Evolutionary conservation across 208 protist genomes (phyloP).

Genomic region (Crithidia mellificae): DNA sequence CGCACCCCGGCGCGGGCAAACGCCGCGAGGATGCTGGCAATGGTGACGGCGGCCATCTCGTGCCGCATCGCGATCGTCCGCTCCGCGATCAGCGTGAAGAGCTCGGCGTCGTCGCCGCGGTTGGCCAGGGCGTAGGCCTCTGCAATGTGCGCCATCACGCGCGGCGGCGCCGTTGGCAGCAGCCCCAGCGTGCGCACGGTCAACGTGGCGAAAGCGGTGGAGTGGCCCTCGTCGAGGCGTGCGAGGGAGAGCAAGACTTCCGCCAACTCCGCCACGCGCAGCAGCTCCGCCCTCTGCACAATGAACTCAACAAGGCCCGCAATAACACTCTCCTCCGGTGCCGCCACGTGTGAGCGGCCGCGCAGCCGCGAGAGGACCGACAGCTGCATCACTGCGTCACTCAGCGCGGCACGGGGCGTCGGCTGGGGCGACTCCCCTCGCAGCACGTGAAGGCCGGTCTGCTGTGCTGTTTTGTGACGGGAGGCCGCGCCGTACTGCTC

Average conservation of each 20-base stretch:
- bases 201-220: slow-evolving; percentile 29
- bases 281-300: neutral
- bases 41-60: slow-evolving; percentile 64
- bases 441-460: no score
- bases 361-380: slow-evolving; percentile 41
- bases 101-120: slow-evolving; percentile 49
- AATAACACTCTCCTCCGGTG: neutral
- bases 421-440: slow-evolving; percentile 3
- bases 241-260: slow-evolving; percentile 75
- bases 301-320: slow-evolving; percentile 14
- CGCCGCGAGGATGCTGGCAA: slow-evolving; percentile 65
- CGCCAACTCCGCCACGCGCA: slow-evolving; percentile 48
- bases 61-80: slow-evolving; percentile 58
- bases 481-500: slow-evolving; percentile 2
- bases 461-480: neutral
- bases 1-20: slow-evolving; percentile 63
- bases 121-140: slow-evolving; percentile 54
- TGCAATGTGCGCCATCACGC: slow-evolving; percentile 50
- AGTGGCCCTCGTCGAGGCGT: slow-evolving; percentile 33
- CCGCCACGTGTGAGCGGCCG: neutral
- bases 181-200: slow-evolving; percentile 54
- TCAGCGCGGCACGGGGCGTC: neutral
- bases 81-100: slow-evolving; percentile 77
- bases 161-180: slow-evolving; percentile 51
- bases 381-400: slow-evolving; percentile 40